Conservation (phyloP, 1,284 basidiomycete genomes). For the Boletellus dicymbophilus region DNA sequence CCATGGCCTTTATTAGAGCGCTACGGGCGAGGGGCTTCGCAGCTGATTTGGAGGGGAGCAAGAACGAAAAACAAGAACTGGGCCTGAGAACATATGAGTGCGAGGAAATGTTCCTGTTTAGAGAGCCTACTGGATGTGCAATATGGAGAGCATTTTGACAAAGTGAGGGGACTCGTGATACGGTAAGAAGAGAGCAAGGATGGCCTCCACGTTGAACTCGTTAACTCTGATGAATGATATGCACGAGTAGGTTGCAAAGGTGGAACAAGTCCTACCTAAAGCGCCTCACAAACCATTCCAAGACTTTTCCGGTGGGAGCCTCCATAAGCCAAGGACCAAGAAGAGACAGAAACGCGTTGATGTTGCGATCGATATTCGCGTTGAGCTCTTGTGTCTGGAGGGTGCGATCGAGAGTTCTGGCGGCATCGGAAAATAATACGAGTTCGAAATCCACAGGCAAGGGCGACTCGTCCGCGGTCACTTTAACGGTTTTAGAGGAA, state of each 20-base stretch:
- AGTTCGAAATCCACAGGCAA: conserved; percentile 62
- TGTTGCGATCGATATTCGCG: conserved; percentile 56
- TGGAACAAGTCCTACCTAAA: conserved; percentile 67
- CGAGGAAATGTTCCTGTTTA: neutral
- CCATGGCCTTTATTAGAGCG: conserved; percentile 75
- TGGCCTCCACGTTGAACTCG: conserved; percentile 87
- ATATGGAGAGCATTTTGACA: conserved; percentile 88
- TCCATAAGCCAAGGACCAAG: conserved; percentile 86
- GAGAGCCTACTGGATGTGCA: conserved; percentile 67
- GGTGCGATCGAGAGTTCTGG: conserved; percentile 82
- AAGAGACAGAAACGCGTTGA: conserved; percentile 68
- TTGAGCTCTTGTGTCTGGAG: conserved; percentile 70
- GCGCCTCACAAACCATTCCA: conserved; percentile 95
- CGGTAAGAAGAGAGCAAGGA: conserved; percentile 87
- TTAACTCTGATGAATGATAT: conserved; percentile 63
- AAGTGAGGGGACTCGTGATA: conserved; percentile 97
- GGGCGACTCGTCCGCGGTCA: conserved; percentile 14
- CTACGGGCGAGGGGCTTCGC: conserved; percentile 70
- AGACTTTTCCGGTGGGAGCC: conserved; percentile 79
- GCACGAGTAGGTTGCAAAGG: neutral
- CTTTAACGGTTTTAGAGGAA: conserved; percentile 13
- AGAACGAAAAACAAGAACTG: conserved; percentile 61
- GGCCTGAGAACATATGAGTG: conserved; percentile 34
- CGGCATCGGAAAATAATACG: conserved; percentile 81
- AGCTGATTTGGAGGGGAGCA: conserved; percentile 76